phyloP scores from a whole-genome alignment of 177 flowering plant genomes.

The Tripterygium wilfordii region DNA sequence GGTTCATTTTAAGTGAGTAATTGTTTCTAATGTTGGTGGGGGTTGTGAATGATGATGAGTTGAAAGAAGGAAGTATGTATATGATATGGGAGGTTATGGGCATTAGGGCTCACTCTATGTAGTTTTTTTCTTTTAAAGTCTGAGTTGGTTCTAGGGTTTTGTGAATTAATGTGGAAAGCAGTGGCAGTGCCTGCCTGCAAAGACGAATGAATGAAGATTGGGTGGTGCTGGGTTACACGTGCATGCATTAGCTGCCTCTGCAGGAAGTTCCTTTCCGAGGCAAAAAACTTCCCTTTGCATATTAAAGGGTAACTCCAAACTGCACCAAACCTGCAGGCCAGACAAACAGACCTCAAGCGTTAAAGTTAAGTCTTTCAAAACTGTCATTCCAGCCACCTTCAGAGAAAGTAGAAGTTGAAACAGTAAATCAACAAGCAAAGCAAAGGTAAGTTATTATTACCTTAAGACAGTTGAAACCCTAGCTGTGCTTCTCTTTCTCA shows the following conservation, averaged over 20 bases:
- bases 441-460: too few relatives aligned
- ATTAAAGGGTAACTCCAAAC: slow-evolving; percentile 1
- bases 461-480: too few relatives aligned
- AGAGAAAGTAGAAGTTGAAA: background rate
- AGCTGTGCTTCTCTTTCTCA: too few relatives aligned
- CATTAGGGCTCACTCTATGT: too few relatives aligned
- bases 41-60: background rate
- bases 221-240: slow-evolving; percentile 55
- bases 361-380: slow-evolving; percentile 8
- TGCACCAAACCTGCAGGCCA: slow-evolving; percentile 4
- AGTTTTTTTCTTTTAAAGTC: too few relatives aligned
- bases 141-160: slow-evolving; percentile 15
- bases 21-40: too few relatives aligned
- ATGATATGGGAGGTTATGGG: slow-evolving; percentile 11
- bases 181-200: too few relatives aligned
- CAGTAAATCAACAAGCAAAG: background rate
- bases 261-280: slow-evolving; percentile 57
- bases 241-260: slow-evolving; percentile 63
- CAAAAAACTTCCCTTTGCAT: slow-evolving; percentile 9
- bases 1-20: too few relatives aligned
- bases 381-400: slow-evolving; percentile 7
- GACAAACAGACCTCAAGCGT: slow-evolving; percentile 18
- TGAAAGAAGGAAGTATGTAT: slow-evolving; percentile 4
- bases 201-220: slow-evolving; percentile 23
- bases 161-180: background rate